These are phyloP conservation scores for Conticribra weissflogii DNA, from an alignment of 108 stramenopile species.

Conservation along the genomic window DNA sequence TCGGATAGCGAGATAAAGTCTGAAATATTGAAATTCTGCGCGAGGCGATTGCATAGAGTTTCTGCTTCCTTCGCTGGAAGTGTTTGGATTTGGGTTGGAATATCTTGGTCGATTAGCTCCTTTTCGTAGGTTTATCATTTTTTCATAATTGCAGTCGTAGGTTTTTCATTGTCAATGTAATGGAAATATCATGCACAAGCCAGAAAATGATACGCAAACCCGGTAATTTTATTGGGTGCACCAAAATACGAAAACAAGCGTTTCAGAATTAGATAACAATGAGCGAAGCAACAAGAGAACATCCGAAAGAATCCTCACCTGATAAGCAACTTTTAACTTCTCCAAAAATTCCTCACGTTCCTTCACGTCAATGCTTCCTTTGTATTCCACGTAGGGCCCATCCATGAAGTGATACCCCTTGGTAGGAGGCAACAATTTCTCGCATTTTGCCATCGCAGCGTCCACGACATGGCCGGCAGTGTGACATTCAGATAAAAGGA, in stretches of 20 bases:
- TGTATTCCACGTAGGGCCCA: constrained; percentile 86
- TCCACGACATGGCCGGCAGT: constrained; percentile 91
- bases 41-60: constrained; percentile 51
- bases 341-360: constrained; percentile 51
- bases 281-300: not conserved
- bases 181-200: not conserved
- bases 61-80: constrained; percentile 55
- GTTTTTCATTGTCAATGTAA: not conserved
- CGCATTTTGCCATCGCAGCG: constrained; percentile 72
- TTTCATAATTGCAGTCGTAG: not conserved
- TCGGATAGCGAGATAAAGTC: constrained; percentile 29
- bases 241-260: too few relatives aligned
- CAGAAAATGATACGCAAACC: too few relatives aligned
- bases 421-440: constrained; percentile 52
- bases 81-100: constrained; percentile 59
- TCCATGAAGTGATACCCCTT: constrained; percentile 90
- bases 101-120: constrained; percentile 64
- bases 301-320: constrained; percentile 5
- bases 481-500: constrained; percentile 78
- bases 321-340: constrained; percentile 56
- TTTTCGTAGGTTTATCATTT: too few relatives aligned
- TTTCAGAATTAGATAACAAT: not conserved
- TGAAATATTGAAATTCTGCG: constrained; percentile 49
- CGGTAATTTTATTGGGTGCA: too few relatives aligned
- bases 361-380: constrained; percentile 49